These are phyloP conservation scores for Eurotiales sp. DNA, from an alignment of 2,329 filamentous ascomycete species.

Conservation along the genomic window DNA sequence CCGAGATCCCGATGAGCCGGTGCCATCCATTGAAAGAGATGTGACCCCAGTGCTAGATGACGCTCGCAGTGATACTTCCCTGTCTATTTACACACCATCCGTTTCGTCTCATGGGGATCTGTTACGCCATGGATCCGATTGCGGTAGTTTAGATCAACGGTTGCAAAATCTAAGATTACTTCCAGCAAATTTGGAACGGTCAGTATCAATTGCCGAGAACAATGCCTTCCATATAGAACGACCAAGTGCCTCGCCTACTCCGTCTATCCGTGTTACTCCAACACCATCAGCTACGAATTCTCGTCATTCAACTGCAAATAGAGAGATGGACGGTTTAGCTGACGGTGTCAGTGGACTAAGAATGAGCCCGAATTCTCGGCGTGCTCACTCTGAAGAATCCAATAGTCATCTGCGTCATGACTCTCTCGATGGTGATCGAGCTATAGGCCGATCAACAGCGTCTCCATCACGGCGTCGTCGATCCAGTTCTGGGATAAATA, in stretches of 20 bases:
- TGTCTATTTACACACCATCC: slow-evolving; percentile 2
- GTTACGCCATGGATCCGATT: not conserved
- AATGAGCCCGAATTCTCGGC: not conserved
- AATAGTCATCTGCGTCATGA: not conserved
- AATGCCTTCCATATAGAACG: not conserved
- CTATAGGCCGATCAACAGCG: not conserved
- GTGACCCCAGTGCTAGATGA: too few species aligned
- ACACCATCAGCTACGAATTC: not conserved
- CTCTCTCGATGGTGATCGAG: not conserved
- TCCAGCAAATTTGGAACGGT: not conserved
- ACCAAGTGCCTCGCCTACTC: slow-evolving; percentile 3
- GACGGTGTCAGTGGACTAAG: not conserved
- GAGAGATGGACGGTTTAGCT: slow-evolving; percentile 4
- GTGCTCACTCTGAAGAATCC: slow-evolving; percentile 1
- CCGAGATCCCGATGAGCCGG: slow-evolving; percentile 1
- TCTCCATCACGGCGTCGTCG: slow-evolving; percentile 9
- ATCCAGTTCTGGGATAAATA: slow-evolving; percentile 1
- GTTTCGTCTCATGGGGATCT: not conserved
- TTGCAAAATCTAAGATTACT: not conserved
- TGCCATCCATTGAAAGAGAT: slow-evolving; percentile 10
- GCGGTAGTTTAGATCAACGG: not conserved
- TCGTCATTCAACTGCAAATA: not conserved
- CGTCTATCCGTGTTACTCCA: slow-evolving; percentile 7
- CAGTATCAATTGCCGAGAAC: not conserved
- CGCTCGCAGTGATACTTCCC: too few species aligned